Evolutionary conservation across 2,329 filamentous ascomycete genomes (phyloP), one percentile per base, ranked within the genome.

Genomic region (Fusarium sp.): DNA sequence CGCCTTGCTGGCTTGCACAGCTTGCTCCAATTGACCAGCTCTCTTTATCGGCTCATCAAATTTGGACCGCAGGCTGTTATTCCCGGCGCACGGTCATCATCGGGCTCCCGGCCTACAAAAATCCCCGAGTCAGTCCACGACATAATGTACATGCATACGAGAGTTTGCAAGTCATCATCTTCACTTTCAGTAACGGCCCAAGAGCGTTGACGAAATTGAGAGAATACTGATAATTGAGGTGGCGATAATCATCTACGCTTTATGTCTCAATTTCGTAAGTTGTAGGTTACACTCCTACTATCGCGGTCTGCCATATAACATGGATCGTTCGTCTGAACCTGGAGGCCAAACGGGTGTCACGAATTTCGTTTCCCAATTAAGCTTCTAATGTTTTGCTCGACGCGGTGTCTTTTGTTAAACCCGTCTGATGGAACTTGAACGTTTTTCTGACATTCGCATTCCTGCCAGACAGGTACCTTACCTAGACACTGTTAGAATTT

Each of bases 31-130:
- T 50, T 50, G 55, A 58, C 55, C 41, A 58, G 30, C 56, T 58
- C 50, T 65, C 24, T 57, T 58, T 22, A 26, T 55, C 26, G 51
- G 51, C 47, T 41, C 48, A 35, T 51, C 24, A 47, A 44, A 39
- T 60, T 44, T 62, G 50, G 32, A 66, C 24, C 45, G 72, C 47
- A 63, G 53, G 11, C 26, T 36, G 44, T 72, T 74, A 74, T 74
- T 74, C 53, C 72, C 72, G 63, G 69, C 51, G 54, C 68, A 69
- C 64, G 60, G 72, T 28, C 35, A 39, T 41, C 51, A 53, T 63
- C 55, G 50, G 51, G 30, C 56, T 74, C 44, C 51, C 67, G 41
- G 63, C 36, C 60, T 42, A 38, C 48, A 54, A 69, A 64, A 72
- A 45, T 65, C 47, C 44, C 72, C 60, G 59, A 61, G 35, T 59